Base-by-base conservation (phyloP, 2,329 filamentous ascomycete species). In the Alternaria sp. region DNA sequence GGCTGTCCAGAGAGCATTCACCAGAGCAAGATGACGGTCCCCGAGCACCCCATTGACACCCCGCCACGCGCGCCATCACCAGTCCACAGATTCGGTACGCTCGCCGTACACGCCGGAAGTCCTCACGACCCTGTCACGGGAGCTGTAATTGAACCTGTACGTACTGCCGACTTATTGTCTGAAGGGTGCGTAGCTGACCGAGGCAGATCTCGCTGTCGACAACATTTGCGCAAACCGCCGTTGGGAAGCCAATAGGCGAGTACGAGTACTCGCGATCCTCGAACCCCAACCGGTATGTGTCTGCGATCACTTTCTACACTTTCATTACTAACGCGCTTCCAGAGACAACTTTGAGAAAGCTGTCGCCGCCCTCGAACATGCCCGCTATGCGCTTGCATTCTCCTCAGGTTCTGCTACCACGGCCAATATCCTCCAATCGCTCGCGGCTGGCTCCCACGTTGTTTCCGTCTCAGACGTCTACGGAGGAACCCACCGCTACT, bases 401-500 rank as follows among this genome's bases (percentile, higher is more conserved):
- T 91, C 92, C 45, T 97, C 93, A 27, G 95, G 95, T 72, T 97
- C 92, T 69, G 94, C 95, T 44, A 93, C 95, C 56, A 99, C 95
- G 0, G 94, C 95, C 63, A 92, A 88, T 71, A 93, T 99, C 75
- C 88, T 99, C 60, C 95, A 98, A 83, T 95, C 92, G 70, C 87
- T 99, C 59, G 93, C 94, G 25, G 86, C 91, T 12, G 94, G 93
- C 64, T 95, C 92, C 49, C 95, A 99, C 82, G 92, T 99, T 74
- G 90, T 99, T 72, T 97, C 93, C 63, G 93, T 99, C 49, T 97
- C 93, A 46, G 95, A 99, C 79, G 94, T 99, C 72, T 99, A 99
- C 80, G 95, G 95, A 71, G 95, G 95, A 71, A 99, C 95, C 43
- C 95, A 99, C 83, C 88, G 95, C 74, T 99, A 99, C 85, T 99